A percentile compares a stretch with the other conserved stretches of the same genome.
Conservation (phyloP, 352 stramenopile genomes). For the Phytophthora niederhauseri region DNA sequence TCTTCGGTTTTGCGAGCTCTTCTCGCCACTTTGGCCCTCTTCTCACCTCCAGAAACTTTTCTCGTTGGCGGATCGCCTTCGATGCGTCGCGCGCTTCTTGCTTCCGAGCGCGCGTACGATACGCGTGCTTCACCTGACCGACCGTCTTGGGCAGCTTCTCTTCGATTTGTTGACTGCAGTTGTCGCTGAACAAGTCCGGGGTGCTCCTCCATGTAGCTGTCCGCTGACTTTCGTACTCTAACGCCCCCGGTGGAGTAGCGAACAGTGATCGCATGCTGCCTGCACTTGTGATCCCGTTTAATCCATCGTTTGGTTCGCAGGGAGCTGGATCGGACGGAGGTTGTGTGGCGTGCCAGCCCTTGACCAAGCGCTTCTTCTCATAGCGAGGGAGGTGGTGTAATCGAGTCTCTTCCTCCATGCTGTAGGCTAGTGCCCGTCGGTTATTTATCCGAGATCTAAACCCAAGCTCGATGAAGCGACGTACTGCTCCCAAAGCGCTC, state of each 20-base stretch:
- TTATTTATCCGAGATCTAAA: conserved; percentile 28
- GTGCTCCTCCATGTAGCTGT: conserved; percentile 20
- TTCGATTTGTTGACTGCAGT: background rate
- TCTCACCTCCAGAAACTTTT: conserved; percentile 17
- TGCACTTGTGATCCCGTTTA: background rate
- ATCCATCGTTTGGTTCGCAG: background rate
- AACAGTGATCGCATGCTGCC: conserved; percentile 25
- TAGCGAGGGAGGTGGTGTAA: conserved; percentile 29
- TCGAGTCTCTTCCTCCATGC: conserved; percentile 31
- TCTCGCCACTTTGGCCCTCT: conserved; percentile 10
- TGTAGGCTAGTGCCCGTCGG: background rate
- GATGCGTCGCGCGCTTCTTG: conserved; percentile 36
- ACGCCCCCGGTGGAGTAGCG: conserved; percentile 20
- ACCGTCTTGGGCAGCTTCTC: conserved; percentile 41
- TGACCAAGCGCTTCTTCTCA: conserved; percentile 48
- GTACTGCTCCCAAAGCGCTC: conserved; percentile 6
- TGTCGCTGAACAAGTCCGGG: conserved; percentile 1
- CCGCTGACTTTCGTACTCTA: conserved; percentile 22
- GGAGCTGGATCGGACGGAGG: background rate
- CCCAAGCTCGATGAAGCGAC: conserved; percentile 30
- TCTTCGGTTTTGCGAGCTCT: conserved; percentile 13
- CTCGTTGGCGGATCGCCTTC: conserved; percentile 19
- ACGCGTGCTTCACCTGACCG: conserved; percentile 50
- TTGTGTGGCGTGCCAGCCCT: conserved; percentile 35
- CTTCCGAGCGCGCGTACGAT: conserved; percentile 39